Evolutionary conservation across 495 filamentous ascomycete genomes (phyloP).

Genomic region (Beverwykella pulmonaria): DNA sequence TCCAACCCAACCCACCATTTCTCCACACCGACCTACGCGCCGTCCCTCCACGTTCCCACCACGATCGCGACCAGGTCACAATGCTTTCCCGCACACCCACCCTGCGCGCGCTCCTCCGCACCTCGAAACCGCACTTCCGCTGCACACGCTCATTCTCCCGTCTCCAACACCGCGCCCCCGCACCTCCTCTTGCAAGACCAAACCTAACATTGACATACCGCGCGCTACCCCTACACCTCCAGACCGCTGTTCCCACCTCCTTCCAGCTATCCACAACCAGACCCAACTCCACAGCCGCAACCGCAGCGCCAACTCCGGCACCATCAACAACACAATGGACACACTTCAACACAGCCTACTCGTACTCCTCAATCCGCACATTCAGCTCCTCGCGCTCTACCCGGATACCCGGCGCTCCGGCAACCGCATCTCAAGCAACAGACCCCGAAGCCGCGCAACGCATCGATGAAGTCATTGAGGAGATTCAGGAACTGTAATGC

Average conservation of each 20-base stretch:
- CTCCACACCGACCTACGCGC: neutral
- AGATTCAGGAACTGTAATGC: conserved; percentile 46
- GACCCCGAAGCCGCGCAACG: conserved; percentile 5
- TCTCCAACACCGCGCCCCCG: neutral
- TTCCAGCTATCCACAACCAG: neutral
- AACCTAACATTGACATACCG: neutral
- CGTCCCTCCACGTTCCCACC: neutral
- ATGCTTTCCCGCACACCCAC: conserved; percentile 28
- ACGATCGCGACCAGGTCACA: conserved; percentile 3
- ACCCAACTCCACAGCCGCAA: neutral
- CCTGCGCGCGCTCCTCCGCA: conserved; percentile 21
- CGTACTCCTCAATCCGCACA: conserved; percentile 20
- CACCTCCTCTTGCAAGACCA: neutral
- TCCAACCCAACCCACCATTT: neutral
- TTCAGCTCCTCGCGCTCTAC: conserved; percentile 1
- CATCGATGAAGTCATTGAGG: conserved; percentile 27
- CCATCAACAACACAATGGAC: conserved; percentile 14
- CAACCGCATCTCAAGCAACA: neutral
- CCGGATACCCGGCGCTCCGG: neutral
- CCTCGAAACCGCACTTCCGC: neutral
- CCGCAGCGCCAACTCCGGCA: neutral
- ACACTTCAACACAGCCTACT: conserved; percentile 25
- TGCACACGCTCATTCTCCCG: neutral
- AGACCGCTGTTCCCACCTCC: neutral
- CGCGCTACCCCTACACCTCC: neutral